These are phyloP conservation scores for Chalaropsis ovoidea DNA, from an alignment of 2,329 filamentous ascomycete genomes.

Conservation along the genomic window DNA sequence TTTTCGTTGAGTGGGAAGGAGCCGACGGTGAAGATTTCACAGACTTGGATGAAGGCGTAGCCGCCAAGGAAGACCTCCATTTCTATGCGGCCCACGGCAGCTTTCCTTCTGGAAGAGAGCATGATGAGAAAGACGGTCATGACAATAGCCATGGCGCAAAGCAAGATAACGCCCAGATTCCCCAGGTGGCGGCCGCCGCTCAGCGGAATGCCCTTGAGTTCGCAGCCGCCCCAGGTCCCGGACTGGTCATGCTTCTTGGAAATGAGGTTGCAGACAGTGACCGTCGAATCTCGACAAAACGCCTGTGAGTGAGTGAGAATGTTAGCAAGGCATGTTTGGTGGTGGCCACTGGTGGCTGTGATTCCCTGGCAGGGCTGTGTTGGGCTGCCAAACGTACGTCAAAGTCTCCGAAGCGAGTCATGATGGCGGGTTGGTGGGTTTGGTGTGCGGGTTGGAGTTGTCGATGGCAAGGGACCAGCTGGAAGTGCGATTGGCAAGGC, in stretches of 20 bases:
- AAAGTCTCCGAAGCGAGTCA: constrained; percentile 51
- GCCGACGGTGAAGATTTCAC: constrained; percentile 93
- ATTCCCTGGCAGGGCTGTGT: not conserved
- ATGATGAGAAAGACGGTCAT: constrained; percentile 58
- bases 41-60: constrained; percentile 80
- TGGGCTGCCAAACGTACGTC: constrained; percentile 35
- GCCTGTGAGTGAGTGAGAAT: constrained; percentile 44
- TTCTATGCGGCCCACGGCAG: constrained; percentile 87
- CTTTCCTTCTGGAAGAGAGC: constrained; percentile 78
- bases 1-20: constrained; percentile 65
- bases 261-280: constrained; percentile 77
- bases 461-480: no score
- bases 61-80: constrained; percentile 89
- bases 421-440: not conserved
- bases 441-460: not conserved
- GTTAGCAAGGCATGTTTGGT: not conserved
- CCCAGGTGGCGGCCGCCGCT: constrained; percentile 56
- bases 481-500: not conserved
- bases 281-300: constrained; percentile 74
- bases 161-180: constrained; percentile 85
- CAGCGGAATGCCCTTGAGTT: constrained; percentile 64
- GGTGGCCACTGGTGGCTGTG: not conserved
- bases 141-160: constrained; percentile 67
- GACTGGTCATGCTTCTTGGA: constrained; percentile 48
- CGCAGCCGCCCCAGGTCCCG: constrained; percentile 57